Conservation (phyloP, 805 yeast species). For the Candida michaelii region DNA sequence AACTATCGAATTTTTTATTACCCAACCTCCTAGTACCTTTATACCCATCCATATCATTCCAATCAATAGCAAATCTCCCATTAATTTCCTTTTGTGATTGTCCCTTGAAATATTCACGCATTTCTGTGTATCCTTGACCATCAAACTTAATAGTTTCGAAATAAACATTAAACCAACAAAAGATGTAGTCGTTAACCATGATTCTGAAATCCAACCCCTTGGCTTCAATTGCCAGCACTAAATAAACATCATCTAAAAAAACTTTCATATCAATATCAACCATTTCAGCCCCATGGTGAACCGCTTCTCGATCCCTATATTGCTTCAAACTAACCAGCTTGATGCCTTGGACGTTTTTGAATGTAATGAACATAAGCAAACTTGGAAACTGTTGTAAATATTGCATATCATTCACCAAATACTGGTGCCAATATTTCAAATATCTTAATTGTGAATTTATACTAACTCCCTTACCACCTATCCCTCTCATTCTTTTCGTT, state of each 20-base stretch:
- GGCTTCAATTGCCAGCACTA: background rate
- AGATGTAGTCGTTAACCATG: slow-evolving; percentile 19
- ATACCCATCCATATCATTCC: slow-evolving; percentile 61
- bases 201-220: slow-evolving; percentile 18
- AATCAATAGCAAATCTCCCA: slow-evolving; percentile 14
- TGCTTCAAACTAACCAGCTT: background rate
- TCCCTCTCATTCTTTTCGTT: slow-evolving; percentile 51
- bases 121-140: background rate
- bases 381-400: background rate
- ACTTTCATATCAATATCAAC: background rate
- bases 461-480: slow-evolving; percentile 66
- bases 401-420: background rate
- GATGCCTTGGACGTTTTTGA: background rate
- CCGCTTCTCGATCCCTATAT: background rate
- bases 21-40: slow-evolving; percentile 62
- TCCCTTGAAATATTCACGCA: no score
- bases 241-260: background rate
- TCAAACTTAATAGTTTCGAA: slow-evolving; percentile 1
- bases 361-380: background rate
- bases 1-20: slow-evolving; percentile 47
- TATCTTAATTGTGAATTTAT: slow-evolving; percentile 70
- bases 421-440: slow-evolving; percentile 47
- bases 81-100: background rate
- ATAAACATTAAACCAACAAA: slow-evolving; percentile 29
- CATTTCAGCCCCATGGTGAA: slow-evolving; percentile 6